Evolutionary conservation across 192 early-diverging fungal genomes (phyloP).

Genomic region (Coemansia aciculifera): DNA sequence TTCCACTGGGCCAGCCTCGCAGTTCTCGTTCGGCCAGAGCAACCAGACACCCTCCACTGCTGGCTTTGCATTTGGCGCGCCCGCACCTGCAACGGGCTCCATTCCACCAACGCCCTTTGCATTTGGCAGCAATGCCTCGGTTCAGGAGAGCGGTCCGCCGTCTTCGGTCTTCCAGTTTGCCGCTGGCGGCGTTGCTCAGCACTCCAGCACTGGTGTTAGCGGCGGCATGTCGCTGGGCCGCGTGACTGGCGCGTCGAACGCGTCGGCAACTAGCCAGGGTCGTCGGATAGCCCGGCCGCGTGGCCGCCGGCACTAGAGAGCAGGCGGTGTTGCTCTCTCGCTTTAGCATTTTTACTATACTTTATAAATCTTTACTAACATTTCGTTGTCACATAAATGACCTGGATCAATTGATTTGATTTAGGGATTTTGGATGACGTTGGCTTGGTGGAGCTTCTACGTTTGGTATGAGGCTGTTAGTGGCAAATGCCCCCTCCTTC

Average conservation of each 20-base stretch:
- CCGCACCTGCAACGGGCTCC: constrained; percentile 10
- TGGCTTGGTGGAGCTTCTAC: background rate
- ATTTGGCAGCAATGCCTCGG: constrained; percentile 43
- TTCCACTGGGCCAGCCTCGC: constrained; percentile 11
- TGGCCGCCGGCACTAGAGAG: constrained; percentile 26
- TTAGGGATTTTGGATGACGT: constrained; percentile 22
- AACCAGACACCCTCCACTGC: constrained; percentile 13
- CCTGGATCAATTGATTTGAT: constrained; percentile 12
- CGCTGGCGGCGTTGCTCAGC: constrained; percentile 30
- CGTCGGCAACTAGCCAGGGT: constrained; percentile 35
- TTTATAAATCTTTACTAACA: background rate
- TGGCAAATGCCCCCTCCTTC: background rate
- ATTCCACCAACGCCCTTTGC: constrained; percentile 24
- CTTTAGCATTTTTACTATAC: constrained; percentile 4
- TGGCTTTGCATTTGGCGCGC: constrained; percentile 24
- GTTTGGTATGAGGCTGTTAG: no score
- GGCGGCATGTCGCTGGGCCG: constrained; percentile 45
- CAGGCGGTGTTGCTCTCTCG: background rate
- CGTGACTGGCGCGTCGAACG: constrained; percentile 42
- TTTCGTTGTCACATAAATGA: background rate
- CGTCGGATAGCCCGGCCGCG: constrained; percentile 47
- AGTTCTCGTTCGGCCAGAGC: constrained; percentile 38
- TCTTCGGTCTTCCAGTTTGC: constrained; percentile 40
- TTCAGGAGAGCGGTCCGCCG: constrained; percentile 14
- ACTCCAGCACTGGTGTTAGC: constrained; percentile 30